Evolutionary conservation across 164 flowering plant genomes (phyloP).

Genomic region (Cinnamomum chago): DNA sequence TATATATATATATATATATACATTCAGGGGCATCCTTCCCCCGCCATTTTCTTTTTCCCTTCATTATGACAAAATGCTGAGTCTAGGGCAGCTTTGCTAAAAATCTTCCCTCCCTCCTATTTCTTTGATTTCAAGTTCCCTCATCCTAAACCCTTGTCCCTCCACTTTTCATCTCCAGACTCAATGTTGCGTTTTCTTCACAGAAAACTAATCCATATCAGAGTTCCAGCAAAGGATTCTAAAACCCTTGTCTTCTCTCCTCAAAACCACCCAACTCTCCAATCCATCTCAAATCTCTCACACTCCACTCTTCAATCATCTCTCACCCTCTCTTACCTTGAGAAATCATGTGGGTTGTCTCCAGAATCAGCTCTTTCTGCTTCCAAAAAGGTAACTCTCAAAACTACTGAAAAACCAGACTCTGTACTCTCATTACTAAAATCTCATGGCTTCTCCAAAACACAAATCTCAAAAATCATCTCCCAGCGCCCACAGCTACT

Average conservation of each 20-base stretch:
- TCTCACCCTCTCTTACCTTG: neutral
- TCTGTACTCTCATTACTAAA: neutral
- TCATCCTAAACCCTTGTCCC: too few relatives aligned
- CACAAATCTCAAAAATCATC: neutral
- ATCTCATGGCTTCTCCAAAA: neutral
- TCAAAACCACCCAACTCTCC: neutral
- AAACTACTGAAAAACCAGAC: neutral
- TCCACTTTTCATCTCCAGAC: too few relatives aligned
- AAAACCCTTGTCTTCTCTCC: neutral
- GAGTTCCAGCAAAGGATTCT: neutral
- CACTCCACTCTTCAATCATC: neutral
- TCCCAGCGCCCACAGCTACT: conserved; percentile 16
- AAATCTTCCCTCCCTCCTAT: too few relatives aligned
- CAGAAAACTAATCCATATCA: neutral
- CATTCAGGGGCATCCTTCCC: too few relatives aligned
- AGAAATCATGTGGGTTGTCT: neutral
- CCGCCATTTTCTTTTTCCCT: too few relatives aligned
- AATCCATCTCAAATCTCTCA: conserved; percentile 12
- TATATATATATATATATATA: too few relatives aligned
- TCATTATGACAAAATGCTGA: too few relatives aligned
- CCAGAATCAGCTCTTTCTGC: neutral
- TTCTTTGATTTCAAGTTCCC: too few relatives aligned
- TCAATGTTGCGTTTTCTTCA: neutral
- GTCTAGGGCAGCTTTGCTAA: too few relatives aligned
- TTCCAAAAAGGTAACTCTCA: neutral